These are phyloP conservation scores for Helichrysum umbraculigerum DNA, from an alignment of 129 eudicot species.

Conservation along the genomic window DNA sequence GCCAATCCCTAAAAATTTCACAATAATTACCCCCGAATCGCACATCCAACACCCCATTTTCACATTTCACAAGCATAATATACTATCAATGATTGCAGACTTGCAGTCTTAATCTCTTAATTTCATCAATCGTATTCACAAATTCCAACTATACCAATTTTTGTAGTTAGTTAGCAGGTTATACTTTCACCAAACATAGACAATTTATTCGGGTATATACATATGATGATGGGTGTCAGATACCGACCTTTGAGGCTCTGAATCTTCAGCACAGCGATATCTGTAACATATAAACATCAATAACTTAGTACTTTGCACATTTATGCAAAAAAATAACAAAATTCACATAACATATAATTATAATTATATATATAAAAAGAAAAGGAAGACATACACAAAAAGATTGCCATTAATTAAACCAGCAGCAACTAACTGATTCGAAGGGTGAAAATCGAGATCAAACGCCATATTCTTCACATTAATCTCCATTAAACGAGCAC, in stretches of 20 bases:
- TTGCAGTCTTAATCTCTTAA: neutral
- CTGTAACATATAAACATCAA: conserved; percentile 33
- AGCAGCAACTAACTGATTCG: conserved; percentile 65
- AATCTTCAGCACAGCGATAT: conserved; percentile 68
- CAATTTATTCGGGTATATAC: neutral
- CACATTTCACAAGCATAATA: neutral
- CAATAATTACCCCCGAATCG: neutral
- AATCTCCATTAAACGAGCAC: conserved; percentile 55
- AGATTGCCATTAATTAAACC: conserved; percentile 84
- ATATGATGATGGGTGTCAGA: neutral
- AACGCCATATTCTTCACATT: conserved; percentile 56
- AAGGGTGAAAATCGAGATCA: conserved; percentile 89
- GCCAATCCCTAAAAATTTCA: neutral
- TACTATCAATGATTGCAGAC: neutral
- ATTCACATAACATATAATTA: neutral
- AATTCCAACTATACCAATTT: neutral
- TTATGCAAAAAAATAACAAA: too few species aligned
- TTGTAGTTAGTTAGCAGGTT: neutral
- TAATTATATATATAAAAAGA: neutral
- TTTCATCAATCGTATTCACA: neutral
- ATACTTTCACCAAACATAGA: neutral
- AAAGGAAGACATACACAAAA: conserved; percentile 45
- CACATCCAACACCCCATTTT: neutral
- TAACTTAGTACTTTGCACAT: neutral
- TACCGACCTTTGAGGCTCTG: conserved; percentile 57